These are phyloP conservation scores for Glycine latifolia DNA, from an alignment of 306 rosid genomes.

Conservation along the genomic window DNA sequence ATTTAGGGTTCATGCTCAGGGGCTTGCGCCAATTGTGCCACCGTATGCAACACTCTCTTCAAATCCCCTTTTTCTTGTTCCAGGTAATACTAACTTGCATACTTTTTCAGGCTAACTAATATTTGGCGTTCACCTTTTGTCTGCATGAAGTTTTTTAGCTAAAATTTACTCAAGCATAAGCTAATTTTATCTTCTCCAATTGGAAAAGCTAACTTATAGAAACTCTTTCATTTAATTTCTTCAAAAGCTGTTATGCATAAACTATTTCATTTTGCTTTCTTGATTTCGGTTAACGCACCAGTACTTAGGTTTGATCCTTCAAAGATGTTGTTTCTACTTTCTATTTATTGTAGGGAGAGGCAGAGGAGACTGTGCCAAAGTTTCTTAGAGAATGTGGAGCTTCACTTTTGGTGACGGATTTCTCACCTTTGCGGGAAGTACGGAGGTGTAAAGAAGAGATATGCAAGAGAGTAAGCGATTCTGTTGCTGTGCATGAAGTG, in stretches of 20 bases:
- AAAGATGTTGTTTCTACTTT: background rate
- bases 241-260: background rate
- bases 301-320: background rate
- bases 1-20: constrained; percentile 86
- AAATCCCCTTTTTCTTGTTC: constrained; percentile 79
- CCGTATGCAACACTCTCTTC: constrained; percentile 59
- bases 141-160: background rate
- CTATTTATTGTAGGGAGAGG: constrained; percentile 68
- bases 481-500: constrained; percentile 77
- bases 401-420: constrained; percentile 83
- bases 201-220: background rate
- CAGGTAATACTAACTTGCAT: constrained; percentile 50
- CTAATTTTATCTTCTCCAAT: too few relatives aligned
- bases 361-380: constrained; percentile 75
- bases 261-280: background rate
- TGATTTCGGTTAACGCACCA: background rate
- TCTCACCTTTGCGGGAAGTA: constrained; percentile 81
- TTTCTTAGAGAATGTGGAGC: constrained; percentile 85
- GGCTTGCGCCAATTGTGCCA: constrained; percentile 69
- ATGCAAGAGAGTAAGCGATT: constrained; percentile 68
- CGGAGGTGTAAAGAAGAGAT: constrained; percentile 76
- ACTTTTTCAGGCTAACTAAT: background rate
- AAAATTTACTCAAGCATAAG: too few relatives aligned
- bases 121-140: background rate
- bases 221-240: background rate